A percentile compares a stretch with the other conserved stretches of the same genome.
Evolutionary conservation across 2,329 filamentous ascomycete species (phyloP).

Genomic region (Eurotiales sp.): DNA sequence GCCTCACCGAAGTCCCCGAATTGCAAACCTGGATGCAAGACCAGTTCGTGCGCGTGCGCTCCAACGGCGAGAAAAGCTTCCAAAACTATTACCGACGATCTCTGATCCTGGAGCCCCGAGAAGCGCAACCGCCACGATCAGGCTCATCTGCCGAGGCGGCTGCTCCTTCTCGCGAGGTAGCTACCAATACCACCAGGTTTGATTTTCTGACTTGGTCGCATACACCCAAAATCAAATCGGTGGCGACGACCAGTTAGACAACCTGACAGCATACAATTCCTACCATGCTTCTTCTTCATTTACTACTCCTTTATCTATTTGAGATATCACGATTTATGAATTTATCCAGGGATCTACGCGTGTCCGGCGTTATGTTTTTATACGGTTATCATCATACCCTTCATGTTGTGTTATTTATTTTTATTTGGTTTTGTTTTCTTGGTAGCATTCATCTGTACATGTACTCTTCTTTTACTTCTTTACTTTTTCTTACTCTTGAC

Average conservation of each 20-base stretch:
- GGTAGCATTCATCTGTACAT: neutral
- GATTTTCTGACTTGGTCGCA: slow-evolving; percentile 52
- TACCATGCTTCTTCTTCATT: neutral
- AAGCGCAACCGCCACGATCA: slow-evolving; percentile 22
- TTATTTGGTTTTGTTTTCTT: neutral
- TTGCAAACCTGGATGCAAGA: slow-evolving; percentile 89
- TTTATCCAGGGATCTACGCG: slow-evolving; percentile 6
- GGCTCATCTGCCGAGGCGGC: slow-evolving; percentile 21
- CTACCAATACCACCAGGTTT: slow-evolving; percentile 52
- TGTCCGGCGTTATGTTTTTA: slow-evolving; percentile 11
- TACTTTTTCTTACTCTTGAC: neutral
- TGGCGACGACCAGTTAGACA: slow-evolving; percentile 31
- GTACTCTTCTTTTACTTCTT: neutral
- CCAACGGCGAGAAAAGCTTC: slow-evolving; percentile 58
- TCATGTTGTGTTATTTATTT: slow-evolving; percentile 9
- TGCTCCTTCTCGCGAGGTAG: slow-evolving; percentile 33
- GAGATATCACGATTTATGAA: slow-evolving; percentile 14
- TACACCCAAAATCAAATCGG: slow-evolving; percentile 39
- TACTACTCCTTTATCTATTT: neutral
- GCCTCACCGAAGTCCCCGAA: slow-evolving; percentile 75
- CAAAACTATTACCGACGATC: slow-evolving; percentile 77
- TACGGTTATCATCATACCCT: slow-evolving; percentile 13
- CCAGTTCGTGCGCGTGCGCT: slow-evolving; percentile 73
- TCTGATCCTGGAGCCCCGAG: slow-evolving; percentile 70
- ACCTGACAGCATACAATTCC: neutral